These are phyloP conservation scores for Aspergillus uvarum DNA, from an alignment of 2,329 filamentous ascomycete genomes.

Conservation along the genomic window DNA sequence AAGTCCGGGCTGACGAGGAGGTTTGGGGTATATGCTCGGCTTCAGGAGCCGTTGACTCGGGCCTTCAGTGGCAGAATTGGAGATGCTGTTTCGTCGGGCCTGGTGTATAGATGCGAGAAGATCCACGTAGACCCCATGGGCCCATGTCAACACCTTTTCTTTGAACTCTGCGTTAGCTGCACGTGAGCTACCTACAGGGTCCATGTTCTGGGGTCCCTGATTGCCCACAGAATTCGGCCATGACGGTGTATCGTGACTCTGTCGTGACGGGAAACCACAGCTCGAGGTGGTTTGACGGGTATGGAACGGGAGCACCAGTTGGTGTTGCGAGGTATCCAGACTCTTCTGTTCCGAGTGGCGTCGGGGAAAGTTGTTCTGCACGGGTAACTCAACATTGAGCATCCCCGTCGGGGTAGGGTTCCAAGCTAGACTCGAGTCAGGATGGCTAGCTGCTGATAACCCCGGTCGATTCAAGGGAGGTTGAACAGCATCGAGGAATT, in stretches of 20 bases:
- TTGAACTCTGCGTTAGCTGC: slow-evolving; percentile 57
- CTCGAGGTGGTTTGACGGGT: slow-evolving; percentile 23
- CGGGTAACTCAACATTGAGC: slow-evolving; percentile 28
- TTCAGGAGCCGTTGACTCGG: slow-evolving; percentile 48
- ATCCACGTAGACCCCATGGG: slow-evolving; percentile 71
- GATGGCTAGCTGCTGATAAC: slow-evolving; percentile 26
- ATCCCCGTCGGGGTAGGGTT: slow-evolving; percentile 29
- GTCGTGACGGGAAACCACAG: slow-evolving; percentile 22
- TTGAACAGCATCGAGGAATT: slow-evolving; percentile 33
- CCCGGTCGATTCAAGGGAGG: slow-evolving; percentile 28
- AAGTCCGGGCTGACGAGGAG: slow-evolving; percentile 57
- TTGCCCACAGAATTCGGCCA: slow-evolving; percentile 27
- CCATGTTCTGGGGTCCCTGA: slow-evolving; percentile 24
- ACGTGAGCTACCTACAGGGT: slow-evolving; percentile 23
- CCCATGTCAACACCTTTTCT: slow-evolving; percentile 67
- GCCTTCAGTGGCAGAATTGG: slow-evolving; percentile 45
- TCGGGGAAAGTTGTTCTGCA: slow-evolving; percentile 39
- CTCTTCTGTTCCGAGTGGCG: slow-evolving; percentile 38
- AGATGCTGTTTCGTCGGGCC: slow-evolving; percentile 47
- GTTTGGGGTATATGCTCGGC: slow-evolving; percentile 62
- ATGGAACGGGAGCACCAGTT: slow-evolving; percentile 30
- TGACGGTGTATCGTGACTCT: slow-evolving; percentile 23
- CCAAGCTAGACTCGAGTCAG: slow-evolving; percentile 34
- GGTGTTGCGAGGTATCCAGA: slow-evolving; percentile 28
- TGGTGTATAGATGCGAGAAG: slow-evolving; percentile 65